Evolutionary conservation across 768 basidiomycete genomes (phyloP).

Genomic region (Lactarius deliciosus): DNA sequence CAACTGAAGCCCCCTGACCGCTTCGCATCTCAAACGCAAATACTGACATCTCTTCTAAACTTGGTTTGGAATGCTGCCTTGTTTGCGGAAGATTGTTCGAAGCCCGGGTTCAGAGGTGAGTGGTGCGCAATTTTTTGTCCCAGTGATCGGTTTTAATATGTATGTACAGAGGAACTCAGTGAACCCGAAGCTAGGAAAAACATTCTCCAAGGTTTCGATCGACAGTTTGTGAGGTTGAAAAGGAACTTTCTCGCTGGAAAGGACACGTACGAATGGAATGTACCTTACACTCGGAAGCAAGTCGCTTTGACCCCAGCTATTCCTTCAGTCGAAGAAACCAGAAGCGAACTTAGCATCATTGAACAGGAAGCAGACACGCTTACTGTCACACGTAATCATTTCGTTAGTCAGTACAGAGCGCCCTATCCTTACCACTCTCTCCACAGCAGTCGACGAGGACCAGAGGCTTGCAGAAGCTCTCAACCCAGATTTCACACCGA

Average conservation of each 20-base stretch:
- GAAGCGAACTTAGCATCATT: constrained; percentile 6
- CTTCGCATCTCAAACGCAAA: constrained; percentile 7
- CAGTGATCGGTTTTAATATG: neutral
- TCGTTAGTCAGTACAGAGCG: neutral
- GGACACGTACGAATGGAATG: neutral
- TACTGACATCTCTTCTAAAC: constrained; percentile 1
- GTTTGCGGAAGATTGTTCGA: constrained; percentile 23
- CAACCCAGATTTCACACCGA: neutral
- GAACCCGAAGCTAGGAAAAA: neutral
- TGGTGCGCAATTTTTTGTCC: neutral
- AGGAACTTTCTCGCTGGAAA: constrained; percentile 20
- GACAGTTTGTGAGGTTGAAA: constrained; percentile 8
- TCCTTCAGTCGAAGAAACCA: neutral
- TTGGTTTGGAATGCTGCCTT: constrained; percentile 17
- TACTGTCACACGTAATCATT: constrained; percentile 1
- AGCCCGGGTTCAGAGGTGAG: constrained; percentile 7
- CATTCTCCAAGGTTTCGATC: constrained; percentile 4
- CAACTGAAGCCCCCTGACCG: constrained; percentile 1
- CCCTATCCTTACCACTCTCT: neutral
- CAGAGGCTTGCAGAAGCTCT: neutral
- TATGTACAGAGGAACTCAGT: constrained; percentile 10
- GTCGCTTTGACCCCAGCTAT: neutral
- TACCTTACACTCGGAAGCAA: constrained; percentile 4
- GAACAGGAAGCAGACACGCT: constrained; percentile 7
- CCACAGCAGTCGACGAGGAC: constrained; percentile 15